Evolutionary conservation across 495 filamentous ascomycete genomes (phyloP), one percentile per base, ranked within the genome.

Genomic region (Penicillium mononematosum): DNA sequence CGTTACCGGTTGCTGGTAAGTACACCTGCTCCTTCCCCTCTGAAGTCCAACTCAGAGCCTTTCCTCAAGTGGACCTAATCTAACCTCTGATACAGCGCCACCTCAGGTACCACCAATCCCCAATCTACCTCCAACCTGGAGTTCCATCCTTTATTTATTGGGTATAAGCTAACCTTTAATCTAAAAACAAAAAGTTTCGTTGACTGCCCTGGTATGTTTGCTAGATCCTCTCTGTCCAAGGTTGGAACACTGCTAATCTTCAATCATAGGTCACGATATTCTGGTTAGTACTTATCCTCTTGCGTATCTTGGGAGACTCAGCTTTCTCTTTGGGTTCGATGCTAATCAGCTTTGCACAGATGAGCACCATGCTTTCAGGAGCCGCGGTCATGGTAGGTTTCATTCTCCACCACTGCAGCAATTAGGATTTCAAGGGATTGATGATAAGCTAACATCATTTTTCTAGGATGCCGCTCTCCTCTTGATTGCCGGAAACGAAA

Each of bases 361-460:
- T 98, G 94, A 96, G 92, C 75, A 98, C 94, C 57, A 98, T 98
- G 94, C 86, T 98, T 77, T 98, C 94, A 70, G 95, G 94, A 68
- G 94, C 94, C 66, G 94, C 94, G 43, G 94, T 98, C 81, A 98
- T 98, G 94, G 50, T 53, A 20, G 8, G 50, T 53, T 31, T 22
- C 16, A 32, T 27, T 4, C 9, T 7, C 10, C 11, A 17, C 25
- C 29, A 25, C 24, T 25, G 5, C 11, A 25, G 12, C 25, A 19
- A 20, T 17, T 12, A 6, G 5, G 9, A 11, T 11, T 6, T 19
- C 5, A 19, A 53, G 20, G 20, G 9, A 38, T 20, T 11, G 11
- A 2, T 1, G n/a, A 42, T 43, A 3, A 16, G 20, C 50, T 53
- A 32, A 53, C 25, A 14, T 42, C 36, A 9, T 25, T n/a, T 43